phyloP scores from a whole-genome alignment of 1,139 yeast species.

The Spathaspora sp. region DNA sequence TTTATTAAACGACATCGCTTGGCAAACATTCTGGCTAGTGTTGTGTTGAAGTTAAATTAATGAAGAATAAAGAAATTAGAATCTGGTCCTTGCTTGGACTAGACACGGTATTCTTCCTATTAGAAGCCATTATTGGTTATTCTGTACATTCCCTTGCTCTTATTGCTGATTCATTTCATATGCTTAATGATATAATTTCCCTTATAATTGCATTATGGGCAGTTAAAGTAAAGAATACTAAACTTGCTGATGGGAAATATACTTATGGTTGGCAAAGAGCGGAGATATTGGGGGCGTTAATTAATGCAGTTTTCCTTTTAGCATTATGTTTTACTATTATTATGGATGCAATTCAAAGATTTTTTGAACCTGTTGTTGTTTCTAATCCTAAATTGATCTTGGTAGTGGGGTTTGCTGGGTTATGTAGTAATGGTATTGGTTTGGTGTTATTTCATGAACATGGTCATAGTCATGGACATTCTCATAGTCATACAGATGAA shows the following conservation, averaged over 20 bases:
- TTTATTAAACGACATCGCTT: too few species aligned
- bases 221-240: constrained; percentile 79
- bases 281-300: constrained; percentile 88
- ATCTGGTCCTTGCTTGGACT: constrained; percentile 70
- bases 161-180: constrained; percentile 95
- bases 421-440: constrained; percentile 80
- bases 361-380: constrained; percentile 77
- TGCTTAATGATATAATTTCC: constrained; percentile 93
- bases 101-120: constrained; percentile 79
- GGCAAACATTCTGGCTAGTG: background rate
- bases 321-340: constrained; percentile 92
- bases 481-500: constrained; percentile 19
- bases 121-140: constrained; percentile 85
- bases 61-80: constrained; percentile 66
- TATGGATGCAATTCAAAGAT: constrained; percentile 89
- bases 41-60: background rate
- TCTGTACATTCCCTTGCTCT: constrained; percentile 89
- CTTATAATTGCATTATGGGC: constrained; percentile 95
- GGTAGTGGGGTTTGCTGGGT: constrained; percentile 80
- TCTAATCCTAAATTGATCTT: constrained; percentile 78
- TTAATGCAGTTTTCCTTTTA: constrained; percentile 87
- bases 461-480: constrained; percentile 65
- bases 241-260: constrained; percentile 82
- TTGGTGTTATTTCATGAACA: constrained; percentile 88
- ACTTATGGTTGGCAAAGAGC: constrained; percentile 98